Conservation (phyloP, 139 green algal species). For the Marvania coccoides region DNA sequence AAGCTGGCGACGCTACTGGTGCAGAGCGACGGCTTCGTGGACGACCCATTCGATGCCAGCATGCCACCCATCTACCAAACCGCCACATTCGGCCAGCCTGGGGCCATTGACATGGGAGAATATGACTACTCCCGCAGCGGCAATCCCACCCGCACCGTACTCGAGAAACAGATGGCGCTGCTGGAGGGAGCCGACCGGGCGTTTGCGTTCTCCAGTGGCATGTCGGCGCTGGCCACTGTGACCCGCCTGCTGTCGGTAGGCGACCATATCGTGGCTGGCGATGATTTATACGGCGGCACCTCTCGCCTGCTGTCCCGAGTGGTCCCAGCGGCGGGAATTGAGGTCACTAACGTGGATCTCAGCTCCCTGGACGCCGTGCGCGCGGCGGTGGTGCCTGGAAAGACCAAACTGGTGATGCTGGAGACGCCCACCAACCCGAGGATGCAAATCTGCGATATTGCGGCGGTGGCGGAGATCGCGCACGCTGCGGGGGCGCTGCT, state of each 20-base stretch:
- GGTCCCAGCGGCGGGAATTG: conserved; percentile 46
- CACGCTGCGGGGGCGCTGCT: conserved; percentile 70
- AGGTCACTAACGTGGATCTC: conserved; percentile 91
- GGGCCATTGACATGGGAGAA: conserved; percentile 62
- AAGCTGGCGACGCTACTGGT: conserved; percentile 41
- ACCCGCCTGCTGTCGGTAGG: conserved; percentile 39
- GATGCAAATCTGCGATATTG: conserved; percentile 94
- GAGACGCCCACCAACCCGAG: conserved; percentile 98
- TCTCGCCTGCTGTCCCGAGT: conserved; percentile 69
- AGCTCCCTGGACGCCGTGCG: conserved; percentile 62
- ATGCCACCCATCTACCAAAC: conserved; percentile 94
- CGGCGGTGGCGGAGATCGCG: conserved; percentile 56
- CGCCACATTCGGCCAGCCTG: conserved; percentile 74
- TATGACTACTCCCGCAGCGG: conserved; percentile 98
- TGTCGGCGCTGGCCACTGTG: conserved; percentile 78
- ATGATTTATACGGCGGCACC: conserved; percentile 97
- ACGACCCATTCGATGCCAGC: conserved; percentile 76
- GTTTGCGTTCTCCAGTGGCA: conserved; percentile 91
- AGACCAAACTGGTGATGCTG: conserved; percentile 89
- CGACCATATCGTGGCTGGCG: conserved; percentile 79
- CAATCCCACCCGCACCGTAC: conserved; percentile 84
- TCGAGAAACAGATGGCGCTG: conserved; percentile 71
- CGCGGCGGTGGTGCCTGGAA: conserved; percentile 52
- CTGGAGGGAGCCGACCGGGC: conserved; percentile 77
- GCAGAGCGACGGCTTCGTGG: conserved; percentile 6